Conservation (phyloP, 2,329 filamentous ascomycete species). For the Gnomoniopsis smithogilvyi region DNA sequence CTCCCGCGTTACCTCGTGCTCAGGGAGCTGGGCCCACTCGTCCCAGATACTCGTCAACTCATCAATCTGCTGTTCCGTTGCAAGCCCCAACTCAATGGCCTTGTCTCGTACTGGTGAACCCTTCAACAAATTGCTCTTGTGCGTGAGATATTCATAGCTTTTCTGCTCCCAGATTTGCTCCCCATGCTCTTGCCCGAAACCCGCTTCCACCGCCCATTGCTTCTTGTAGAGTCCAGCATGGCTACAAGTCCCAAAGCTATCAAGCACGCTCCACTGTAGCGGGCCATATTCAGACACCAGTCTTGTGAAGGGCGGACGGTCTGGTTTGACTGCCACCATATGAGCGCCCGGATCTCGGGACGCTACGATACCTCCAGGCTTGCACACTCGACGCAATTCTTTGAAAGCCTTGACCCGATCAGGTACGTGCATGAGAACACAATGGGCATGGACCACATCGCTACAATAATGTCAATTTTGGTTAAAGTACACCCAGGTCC, state of each 20-base stretch:
- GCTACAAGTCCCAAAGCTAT: not conserved
- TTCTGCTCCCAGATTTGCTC: not conserved
- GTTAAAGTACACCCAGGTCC: no score
- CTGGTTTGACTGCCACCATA: not conserved
- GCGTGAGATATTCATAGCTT: not conserved
- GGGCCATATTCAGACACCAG: not conserved
- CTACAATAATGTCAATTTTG: not conserved
- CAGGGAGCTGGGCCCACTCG: not conserved
- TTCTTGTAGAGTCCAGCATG: not conserved
- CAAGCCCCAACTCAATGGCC: not conserved
- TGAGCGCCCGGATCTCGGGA: not conserved
- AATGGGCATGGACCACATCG: slow-evolving; percentile 58
- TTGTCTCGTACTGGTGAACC: not conserved
- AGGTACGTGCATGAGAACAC: slow-evolving; percentile 54
- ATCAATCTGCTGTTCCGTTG: not conserved
- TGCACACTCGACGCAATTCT: slow-evolving; percentile 49
- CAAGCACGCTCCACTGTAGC: not conserved
- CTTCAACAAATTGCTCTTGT: not conserved
- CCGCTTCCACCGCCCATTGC: not conserved
- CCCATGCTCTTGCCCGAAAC: not conserved
- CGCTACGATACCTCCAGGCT: not conserved
- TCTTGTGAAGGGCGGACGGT: not conserved
- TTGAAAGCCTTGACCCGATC: slow-evolving; percentile 46
- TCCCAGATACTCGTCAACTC: not conserved
- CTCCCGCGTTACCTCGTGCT: not conserved